Evolutionary conservation across 2,329 filamentous ascomycete genomes (phyloP).

Genomic region (Huntiella bhutanensis): DNA sequence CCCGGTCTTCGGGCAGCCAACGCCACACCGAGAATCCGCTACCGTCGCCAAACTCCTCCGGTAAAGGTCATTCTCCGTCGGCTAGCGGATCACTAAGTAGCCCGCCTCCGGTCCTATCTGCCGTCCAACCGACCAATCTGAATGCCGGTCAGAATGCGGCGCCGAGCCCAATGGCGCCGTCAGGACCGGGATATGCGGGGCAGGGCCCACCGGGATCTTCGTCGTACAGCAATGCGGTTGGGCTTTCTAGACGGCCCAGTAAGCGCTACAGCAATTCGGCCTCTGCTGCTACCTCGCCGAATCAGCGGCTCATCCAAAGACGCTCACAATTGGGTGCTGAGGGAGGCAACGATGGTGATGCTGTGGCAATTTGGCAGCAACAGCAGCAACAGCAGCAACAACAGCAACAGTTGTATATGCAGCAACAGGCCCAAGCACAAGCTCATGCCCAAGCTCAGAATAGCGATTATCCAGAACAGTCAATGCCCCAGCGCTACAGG

Average conservation of each 20-base stretch:
- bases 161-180: neutral
- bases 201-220: neutral
- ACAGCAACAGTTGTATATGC: conserved; percentile 13
- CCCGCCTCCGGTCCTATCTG: neutral
- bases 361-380: conserved; percentile 16
- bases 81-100: neutral
- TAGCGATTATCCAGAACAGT: too few species aligned
- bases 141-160: neutral
- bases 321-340: conserved; percentile 11
- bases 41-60: neutral
- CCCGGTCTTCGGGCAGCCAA: conserved; percentile 5
- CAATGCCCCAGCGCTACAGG: too few species aligned
- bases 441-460: neutral
- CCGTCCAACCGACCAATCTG: neutral
- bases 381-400: conserved; percentile 17
- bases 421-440: conserved; percentile 17
- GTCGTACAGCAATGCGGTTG: conserved; percentile 29
- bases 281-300: conserved; percentile 16
- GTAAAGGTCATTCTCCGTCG: neutral
- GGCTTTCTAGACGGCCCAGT: conserved; percentile 34
- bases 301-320: conserved; percentile 11
- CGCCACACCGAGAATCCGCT: conserved; percentile 7
- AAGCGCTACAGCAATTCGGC: conserved; percentile 35
- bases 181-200: conserved; percentile 9
- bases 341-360: conserved; percentile 10